Evolutionary conservation across 2,329 filamentous ascomycete genomes (phyloP).

Genomic region (Graphilbum ipis-grandicollis): DNA sequence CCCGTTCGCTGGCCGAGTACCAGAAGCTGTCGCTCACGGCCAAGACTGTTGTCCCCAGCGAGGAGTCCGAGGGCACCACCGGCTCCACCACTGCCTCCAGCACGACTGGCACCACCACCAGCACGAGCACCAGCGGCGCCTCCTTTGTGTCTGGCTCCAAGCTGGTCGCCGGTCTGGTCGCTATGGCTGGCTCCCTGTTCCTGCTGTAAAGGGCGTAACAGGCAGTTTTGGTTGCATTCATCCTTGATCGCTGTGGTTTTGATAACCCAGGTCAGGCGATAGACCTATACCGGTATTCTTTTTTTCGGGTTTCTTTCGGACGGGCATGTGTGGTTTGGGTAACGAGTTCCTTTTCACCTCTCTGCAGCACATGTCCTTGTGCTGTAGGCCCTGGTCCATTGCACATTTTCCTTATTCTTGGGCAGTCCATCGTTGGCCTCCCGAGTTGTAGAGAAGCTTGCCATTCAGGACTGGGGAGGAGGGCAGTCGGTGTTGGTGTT

Average conservation of each 20-base stretch:
- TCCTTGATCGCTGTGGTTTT: not conserved
- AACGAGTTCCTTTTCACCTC: too few species aligned
- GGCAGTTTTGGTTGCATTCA: not conserved
- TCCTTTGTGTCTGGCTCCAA: slow-evolving; percentile 19
- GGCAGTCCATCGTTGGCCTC: too few species aligned
- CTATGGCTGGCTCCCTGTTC: slow-evolving; percentile 22
- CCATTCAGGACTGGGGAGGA: too few species aligned
- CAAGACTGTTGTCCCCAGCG: slow-evolving; percentile 16
- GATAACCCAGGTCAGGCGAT: not conserved
- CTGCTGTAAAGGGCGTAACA: slow-evolving; percentile 17
- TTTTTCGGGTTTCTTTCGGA: too few species aligned
- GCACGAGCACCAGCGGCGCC: slow-evolving; percentile 12
- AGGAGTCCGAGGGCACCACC: slow-evolving; percentile 5
- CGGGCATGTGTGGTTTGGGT: too few species aligned
- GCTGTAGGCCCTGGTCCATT: too few species aligned
- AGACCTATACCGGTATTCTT: too few species aligned
- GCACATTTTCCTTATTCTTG: too few species aligned
- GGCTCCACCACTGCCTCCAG: slow-evolving; percentile 8
- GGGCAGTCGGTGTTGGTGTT: too few species aligned
- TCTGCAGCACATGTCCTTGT: too few species aligned
- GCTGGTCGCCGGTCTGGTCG: slow-evolving; percentile 24
- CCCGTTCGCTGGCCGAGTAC: slow-evolving; percentile 33
- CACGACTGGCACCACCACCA: slow-evolving; percentile 8
- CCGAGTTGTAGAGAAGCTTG: too few species aligned
- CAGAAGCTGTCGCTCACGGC: slow-evolving; percentile 23